These are phyloP conservation scores for Globisporangium acanthophoron DNA, from an alignment of 352 stramenopile genomes.

Conservation along the genomic window DNA sequence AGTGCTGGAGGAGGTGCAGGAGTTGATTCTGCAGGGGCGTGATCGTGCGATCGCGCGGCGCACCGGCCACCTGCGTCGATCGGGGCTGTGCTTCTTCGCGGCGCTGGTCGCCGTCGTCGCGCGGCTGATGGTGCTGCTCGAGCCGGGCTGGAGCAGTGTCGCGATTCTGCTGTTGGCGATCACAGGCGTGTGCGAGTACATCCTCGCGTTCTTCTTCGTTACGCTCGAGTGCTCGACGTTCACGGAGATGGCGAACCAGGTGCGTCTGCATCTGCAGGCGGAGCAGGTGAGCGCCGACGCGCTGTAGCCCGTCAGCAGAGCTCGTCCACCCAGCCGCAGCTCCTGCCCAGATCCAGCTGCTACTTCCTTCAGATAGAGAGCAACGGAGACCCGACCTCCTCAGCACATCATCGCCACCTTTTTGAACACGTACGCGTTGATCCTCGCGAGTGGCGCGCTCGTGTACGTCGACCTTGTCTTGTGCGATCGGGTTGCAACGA, in stretches of 20 bases:
- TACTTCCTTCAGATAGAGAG: no score
- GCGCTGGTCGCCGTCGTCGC: conserved; percentile 12
- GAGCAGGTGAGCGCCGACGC: conserved; percentile 12
- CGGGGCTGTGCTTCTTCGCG: conserved; percentile 12
- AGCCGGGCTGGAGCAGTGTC: conserved; percentile 22
- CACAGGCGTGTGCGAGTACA: conserved; percentile 49
- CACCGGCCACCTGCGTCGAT: conserved; percentile 33
- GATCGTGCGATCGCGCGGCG: conserved; percentile 33
- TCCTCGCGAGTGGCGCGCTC: no score
- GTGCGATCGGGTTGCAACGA: no score
- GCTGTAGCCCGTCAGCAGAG: background rate
- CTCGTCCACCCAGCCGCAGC: no score
- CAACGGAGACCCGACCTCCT: no score
- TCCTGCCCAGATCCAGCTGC: no score
- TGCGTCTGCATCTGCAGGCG: conserved; percentile 51
- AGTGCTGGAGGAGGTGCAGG: conserved; percentile 43
- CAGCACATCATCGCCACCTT: no score
- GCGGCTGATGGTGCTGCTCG: conserved; percentile 24
- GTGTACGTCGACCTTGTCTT: no score
- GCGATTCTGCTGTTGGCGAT: conserved; percentile 32
- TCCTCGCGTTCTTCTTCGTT: conserved; percentile 74
- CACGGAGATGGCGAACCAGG: conserved; percentile 66
- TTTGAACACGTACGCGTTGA: no score
- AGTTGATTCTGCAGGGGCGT: conserved; percentile 33
- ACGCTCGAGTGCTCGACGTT: conserved; percentile 81